Conservation (phyloP, 2,329 filamentous ascomycete species). For the Talaromyces pinophilus region DNA sequence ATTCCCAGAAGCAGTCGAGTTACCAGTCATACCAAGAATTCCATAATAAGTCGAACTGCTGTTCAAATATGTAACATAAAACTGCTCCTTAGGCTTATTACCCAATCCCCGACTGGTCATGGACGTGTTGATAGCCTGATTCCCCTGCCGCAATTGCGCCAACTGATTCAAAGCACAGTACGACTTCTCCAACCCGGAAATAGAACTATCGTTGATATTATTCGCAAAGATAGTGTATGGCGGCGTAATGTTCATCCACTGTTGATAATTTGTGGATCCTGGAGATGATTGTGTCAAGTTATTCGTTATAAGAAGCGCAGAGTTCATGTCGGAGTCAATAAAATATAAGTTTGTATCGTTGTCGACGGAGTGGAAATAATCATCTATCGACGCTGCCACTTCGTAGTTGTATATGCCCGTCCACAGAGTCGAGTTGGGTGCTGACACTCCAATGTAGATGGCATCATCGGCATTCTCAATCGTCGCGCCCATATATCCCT, state of each 20-base stretch:
- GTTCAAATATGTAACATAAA: conserved; percentile 77
- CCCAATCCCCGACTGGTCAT: conserved; percentile 70
- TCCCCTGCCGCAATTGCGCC: conserved; percentile 65
- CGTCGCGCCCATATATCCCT: conserved; percentile 69
- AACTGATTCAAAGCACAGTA: conserved; percentile 75
- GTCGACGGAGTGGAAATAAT: conserved; percentile 67
- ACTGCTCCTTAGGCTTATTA: conserved; percentile 78
- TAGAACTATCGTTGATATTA: conserved; percentile 58
- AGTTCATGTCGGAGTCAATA: conserved; percentile 79
- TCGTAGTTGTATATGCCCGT: conserved; percentile 74
- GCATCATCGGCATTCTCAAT: conserved; percentile 61
- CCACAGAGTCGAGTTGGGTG: conserved; percentile 65
- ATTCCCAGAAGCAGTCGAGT: conserved; percentile 56
- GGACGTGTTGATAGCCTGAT: conserved; percentile 58
- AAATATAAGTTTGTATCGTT: conserved; percentile 65
- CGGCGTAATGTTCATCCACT: conserved; percentile 60
- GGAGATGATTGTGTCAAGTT: conserved; percentile 58
- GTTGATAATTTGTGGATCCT: conserved; percentile 51
- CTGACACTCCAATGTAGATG: conserved; percentile 75
- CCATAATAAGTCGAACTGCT: conserved; percentile 70
- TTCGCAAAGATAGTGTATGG: conserved; percentile 79
- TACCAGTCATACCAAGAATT: conserved; percentile 66
- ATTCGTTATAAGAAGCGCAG: conserved; percentile 76
- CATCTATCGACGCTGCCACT: conserved; percentile 78
- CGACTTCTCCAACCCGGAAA: conserved; percentile 73